phyloP scores from a whole-genome alignment of 1,284 basidiomycete genomes.

The Ustilago esculenta region DNA sequence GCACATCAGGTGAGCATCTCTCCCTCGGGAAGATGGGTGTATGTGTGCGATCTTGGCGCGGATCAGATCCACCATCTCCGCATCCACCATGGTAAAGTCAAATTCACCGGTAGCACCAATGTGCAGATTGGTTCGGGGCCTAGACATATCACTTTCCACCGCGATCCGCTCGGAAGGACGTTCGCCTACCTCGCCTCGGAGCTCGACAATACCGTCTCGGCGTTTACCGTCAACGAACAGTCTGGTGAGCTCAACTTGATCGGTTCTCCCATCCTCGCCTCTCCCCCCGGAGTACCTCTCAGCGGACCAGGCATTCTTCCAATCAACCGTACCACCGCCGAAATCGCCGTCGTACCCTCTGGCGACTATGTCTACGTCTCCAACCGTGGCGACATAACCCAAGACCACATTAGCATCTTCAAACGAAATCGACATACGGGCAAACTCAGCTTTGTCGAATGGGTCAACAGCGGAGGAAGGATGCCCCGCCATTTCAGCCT shows the following conservation, averaged over 20 bases:
- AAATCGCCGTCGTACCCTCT: constrained; percentile 49
- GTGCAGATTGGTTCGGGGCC: constrained; percentile 39
- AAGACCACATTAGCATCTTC: constrained; percentile 57
- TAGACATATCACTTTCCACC: constrained; percentile 41
- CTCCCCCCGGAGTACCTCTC: constrained; percentile 40
- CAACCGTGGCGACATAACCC: constrained; percentile 37
- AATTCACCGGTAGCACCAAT: constrained; percentile 22
- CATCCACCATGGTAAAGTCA: constrained; percentile 11
- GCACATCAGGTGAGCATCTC: constrained; percentile 51
- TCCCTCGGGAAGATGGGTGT: constrained; percentile 47
- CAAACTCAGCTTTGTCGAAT: constrained; percentile 30
- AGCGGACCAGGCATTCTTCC: constrained; percentile 32
- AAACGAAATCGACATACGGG: constrained; percentile 19
- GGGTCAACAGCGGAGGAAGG: constrained; percentile 44
- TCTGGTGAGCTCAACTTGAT: constrained; percentile 25
- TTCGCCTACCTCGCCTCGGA: constrained; percentile 55
- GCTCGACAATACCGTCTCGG: constrained; percentile 42
- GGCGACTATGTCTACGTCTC: constrained; percentile 53
- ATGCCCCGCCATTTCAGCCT: constrained; percentile 53
- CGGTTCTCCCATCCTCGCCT: constrained; percentile 27
- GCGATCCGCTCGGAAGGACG: neutral
- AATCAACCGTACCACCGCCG: constrained; percentile 51
- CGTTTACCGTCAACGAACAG: constrained; percentile 26
- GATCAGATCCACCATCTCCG: constrained; percentile 53
- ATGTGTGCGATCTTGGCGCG: constrained; percentile 53